These are phyloP conservation scores for Colletotrichum sp. DNA, from an alignment of 2,329 filamentous ascomycete genomes.

Conservation along the genomic window DNA sequence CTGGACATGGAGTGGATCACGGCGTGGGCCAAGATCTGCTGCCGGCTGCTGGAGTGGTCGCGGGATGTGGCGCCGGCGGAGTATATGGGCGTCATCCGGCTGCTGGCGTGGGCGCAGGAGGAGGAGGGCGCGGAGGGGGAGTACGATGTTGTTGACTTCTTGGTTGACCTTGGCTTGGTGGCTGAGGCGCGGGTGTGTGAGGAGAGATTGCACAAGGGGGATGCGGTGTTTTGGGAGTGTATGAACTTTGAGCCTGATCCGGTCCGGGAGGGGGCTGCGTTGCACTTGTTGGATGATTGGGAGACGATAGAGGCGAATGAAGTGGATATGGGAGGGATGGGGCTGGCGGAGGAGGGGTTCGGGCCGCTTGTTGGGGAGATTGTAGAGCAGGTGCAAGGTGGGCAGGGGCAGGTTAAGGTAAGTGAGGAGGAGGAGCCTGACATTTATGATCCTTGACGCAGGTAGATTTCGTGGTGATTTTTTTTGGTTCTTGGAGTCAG, in stretches of 20 bases:
- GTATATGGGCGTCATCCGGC: slow-evolving; percentile 28
- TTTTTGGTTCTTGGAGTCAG: background rate
- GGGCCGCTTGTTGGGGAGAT: background rate
- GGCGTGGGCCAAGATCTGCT: slow-evolving; percentile 37
- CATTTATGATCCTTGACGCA: background rate
- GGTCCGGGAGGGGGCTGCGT: background rate
- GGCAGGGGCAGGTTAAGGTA: background rate
- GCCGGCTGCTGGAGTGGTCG: slow-evolving; percentile 32
- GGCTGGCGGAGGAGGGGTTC: background rate
- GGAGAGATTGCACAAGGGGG: slow-evolving; percentile 25
- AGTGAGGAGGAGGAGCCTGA: background rate
- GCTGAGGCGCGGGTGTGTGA: slow-evolving; percentile 32
- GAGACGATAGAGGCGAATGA: background rate
- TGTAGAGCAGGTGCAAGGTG: background rate
- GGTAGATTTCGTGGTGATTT: background rate
- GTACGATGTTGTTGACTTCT: slow-evolving; percentile 40
- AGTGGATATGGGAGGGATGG: background rate
- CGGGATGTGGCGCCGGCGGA: slow-evolving; percentile 31
- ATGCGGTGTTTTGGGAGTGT: slow-evolving; percentile 29
- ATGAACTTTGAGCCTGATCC: slow-evolving; percentile 3
- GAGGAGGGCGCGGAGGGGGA: slow-evolving; percentile 21
- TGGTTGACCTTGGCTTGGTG: slow-evolving; percentile 37
- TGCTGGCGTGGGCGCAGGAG: slow-evolving; percentile 24
- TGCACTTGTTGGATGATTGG: background rate
- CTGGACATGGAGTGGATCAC: slow-evolving; percentile 37